Percentiles rank a stretch among this genome's conserved stretches.
These are phyloP conservation scores for Schwanniomyces polymorphus DNA, from an alignment of 805 yeast species.

Conservation along the genomic window DNA sequence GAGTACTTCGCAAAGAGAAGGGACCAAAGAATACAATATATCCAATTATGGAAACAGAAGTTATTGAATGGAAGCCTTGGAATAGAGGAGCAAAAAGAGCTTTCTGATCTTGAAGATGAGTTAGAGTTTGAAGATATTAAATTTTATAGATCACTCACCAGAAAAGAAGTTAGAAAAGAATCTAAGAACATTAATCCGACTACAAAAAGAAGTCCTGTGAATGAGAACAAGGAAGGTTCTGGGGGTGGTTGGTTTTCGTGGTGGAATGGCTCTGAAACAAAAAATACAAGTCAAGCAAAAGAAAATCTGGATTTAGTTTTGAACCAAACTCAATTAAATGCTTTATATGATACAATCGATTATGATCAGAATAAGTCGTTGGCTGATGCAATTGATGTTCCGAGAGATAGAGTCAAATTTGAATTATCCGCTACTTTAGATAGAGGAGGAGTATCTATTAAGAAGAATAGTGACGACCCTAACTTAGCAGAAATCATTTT, in stretches of 20 bases:
- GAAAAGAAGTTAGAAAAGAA: constrained; percentile 63
- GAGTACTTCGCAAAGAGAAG: constrained; percentile 69
- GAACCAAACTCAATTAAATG: constrained; percentile 86
- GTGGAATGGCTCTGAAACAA: constrained; percentile 49
- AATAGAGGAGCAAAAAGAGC: constrained; percentile 30
- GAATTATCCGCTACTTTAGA: constrained; percentile 68
- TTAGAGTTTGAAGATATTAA: constrained; percentile 77
- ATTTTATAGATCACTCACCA: constrained; percentile 80
- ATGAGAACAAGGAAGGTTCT: constrained; percentile 16
- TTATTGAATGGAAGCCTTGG: constrained; percentile 34
- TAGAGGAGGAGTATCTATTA: constrained; percentile 74
- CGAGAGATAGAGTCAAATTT: constrained; percentile 69
- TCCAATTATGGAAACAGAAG: constrained; percentile 64
- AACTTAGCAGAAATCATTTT: constrained; percentile 76
- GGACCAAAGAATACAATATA: constrained; percentile 69
- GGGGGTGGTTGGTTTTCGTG: constrained; percentile 67
- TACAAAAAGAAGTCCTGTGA: constrained; percentile 10
- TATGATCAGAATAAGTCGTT: constrained; percentile 66
- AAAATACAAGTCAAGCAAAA: constrained; percentile 30
- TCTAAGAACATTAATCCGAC: constrained; percentile 46
- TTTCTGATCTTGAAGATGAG: constrained; percentile 56
- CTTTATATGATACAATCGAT: constrained; percentile 90
- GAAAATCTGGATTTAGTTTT: constrained; percentile 35
- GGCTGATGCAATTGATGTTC: constrained; percentile 58
- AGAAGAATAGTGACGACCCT: constrained; percentile 34